Percentiles rank a stretch among this genome's conserved stretches.
Conservation (phyloP, 805 yeast genomes). For the Zygosaccharomyces bisporus region DNA sequence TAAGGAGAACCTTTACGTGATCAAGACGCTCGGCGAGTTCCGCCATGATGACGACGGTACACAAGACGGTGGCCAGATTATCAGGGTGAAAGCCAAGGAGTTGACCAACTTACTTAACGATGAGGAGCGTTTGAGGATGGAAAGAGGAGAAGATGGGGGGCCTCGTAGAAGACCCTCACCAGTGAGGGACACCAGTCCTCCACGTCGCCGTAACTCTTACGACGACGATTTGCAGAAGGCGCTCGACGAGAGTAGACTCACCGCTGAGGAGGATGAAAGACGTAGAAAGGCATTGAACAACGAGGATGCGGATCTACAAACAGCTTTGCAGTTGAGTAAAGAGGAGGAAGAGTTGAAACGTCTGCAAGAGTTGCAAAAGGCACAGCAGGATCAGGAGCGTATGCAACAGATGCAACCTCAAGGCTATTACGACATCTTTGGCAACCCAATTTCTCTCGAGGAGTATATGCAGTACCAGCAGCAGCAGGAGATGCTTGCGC, state of each 20-base stretch:
- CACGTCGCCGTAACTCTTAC: conserved; percentile 40
- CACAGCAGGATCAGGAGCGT: conserved; percentile 26
- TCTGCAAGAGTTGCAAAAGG: conserved; percentile 25
- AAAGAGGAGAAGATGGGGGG: conserved; percentile 48
- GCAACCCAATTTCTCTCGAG: conserved; percentile 37
- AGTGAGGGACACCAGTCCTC: conserved; percentile 20
- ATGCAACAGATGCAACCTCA: conserved; percentile 29
- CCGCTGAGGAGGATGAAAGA: conserved; percentile 79
- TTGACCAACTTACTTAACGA: conserved; percentile 71
- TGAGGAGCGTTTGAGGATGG: conserved; percentile 72
- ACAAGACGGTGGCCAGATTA: conserved; percentile 80
- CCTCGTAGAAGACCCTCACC: conserved; percentile 29
- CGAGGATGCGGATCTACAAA: conserved; percentile 26
- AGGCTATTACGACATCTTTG: conserved; percentile 35
- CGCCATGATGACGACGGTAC: conserved; percentile 73
- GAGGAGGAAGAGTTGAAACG: conserved; percentile 30
- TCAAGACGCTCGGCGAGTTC: conserved; percentile 88
- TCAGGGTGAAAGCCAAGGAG: conserved; percentile 85
- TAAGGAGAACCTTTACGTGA: conserved; percentile 78
- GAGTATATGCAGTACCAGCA: conserved; percentile 36
- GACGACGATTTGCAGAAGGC: conserved; percentile 80
- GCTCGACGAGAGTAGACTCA: conserved; percentile 67
- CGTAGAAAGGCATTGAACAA: conserved; percentile 39
- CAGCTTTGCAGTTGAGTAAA: conserved; percentile 28
- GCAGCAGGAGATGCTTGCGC: conserved; percentile 29